Evolutionary conservation across 2,329 filamentous ascomycete genomes (phyloP), one percentile per base, ranked within the genome.

Genomic region (Blastomyces silverae): DNA sequence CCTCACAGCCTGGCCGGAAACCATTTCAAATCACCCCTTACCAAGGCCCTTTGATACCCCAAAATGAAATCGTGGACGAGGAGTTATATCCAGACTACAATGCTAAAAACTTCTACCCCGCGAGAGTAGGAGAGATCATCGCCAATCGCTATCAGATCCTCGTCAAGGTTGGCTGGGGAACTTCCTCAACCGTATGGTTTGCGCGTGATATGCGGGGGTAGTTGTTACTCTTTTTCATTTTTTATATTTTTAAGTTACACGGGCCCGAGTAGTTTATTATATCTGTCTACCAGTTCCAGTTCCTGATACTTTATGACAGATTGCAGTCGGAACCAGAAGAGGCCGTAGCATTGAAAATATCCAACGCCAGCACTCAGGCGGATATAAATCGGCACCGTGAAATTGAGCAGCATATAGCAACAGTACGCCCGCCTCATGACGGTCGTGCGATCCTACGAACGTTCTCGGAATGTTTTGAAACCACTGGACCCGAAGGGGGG

Each of bases 371-470:
- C 28, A 10, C 31, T 15, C 56, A 63, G 34, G 28, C 44, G 37
- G 5, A 3, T 13, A 58, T 25, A 13, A 44, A 39, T 37, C 20
- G 66, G 60, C 71, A 73, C 62, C 66, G 71, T 8, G 67, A 71
- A 34, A 73, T 74, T 53, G 68, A 70, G 13, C 48, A 71, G 39
- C 71, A 69, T 62, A 69, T 76, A 22, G 66, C 67, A 3, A 65
- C 67, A 0, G 66, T 68, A 37, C 69, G 72, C 42, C 67, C 70
- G 10, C 58, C 67, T 10, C 72, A 75, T 64, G 64, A 64, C 3
- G 73, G 74, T 10, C 69, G 67, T 59, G 55, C 22, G 3, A 69
- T 71, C 62, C 66, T 76, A 39, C 69, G 73, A 60, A 71, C 70
- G 48, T 67, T 68, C 39, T 62, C 67, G 25, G 71, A 76, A 48